Conservation (phyloP, 495 filamentous ascomycete genomes). For the Parachaetomium inaequale region DNA sequence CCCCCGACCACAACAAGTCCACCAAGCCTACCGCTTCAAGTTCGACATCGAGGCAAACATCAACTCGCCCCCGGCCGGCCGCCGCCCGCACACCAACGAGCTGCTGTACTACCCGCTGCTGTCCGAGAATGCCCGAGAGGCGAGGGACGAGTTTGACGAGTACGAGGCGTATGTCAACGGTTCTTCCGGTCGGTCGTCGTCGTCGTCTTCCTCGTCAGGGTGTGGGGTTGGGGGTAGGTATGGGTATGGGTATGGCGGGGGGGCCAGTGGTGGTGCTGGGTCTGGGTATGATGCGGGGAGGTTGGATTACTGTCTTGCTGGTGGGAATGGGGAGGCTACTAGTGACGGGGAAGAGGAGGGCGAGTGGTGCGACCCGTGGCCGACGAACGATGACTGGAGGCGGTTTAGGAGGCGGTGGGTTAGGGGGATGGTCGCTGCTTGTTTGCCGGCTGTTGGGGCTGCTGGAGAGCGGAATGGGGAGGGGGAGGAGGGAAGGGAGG, state of each 20-base stretch:
- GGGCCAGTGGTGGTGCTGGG: background rate
- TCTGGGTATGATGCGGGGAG: background rate
- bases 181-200: background rate
- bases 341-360: slow-evolving; percentile 22
- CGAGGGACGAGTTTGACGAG: slow-evolving; percentile 33
- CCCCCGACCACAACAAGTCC: slow-evolving; percentile 26
- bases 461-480: background rate
- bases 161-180: slow-evolving; percentile 3
- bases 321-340: background rate
- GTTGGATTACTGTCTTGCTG: background rate
- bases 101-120: slow-evolving; percentile 41
- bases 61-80: slow-evolving; percentile 43
- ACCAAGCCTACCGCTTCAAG: slow-evolving; percentile 50
- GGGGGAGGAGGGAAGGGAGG: slow-evolving; percentile 5
- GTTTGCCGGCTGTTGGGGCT: background rate
- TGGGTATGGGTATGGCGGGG: background rate
- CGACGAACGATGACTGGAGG: slow-evolving; percentile 41
- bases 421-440: slow-evolving; percentile 28
- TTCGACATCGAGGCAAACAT: slow-evolving; percentile 50
- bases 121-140: slow-evolving; percentile 30
- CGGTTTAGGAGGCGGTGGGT: slow-evolving; percentile 37
- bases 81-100: slow-evolving; percentile 43
- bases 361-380: slow-evolving; percentile 41
- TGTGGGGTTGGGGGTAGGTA: background rate
- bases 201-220: background rate